phyloP scores from a whole-genome alignment of 2,329 filamentous ascomycete species.

The Cercospora nicotianae region DNA sequence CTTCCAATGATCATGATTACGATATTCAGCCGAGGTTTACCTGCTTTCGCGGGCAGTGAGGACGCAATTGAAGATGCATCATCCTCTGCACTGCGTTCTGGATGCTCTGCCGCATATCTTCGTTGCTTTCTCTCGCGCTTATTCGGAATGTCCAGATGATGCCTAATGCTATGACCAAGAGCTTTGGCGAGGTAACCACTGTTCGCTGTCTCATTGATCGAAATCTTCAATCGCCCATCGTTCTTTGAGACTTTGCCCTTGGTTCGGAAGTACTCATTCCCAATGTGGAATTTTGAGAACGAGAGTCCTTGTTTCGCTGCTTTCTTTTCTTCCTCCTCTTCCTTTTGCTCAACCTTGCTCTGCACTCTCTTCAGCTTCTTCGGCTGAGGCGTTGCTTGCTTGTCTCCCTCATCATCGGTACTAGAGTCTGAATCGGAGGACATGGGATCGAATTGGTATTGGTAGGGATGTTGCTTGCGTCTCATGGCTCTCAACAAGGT shows the following conservation, averaged over 20 bases:
- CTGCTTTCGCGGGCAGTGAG: conserved; percentile 28
- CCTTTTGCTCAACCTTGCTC: conserved; percentile 18
- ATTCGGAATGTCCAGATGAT: conserved; percentile 48
- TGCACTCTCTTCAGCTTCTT: conserved; percentile 1
- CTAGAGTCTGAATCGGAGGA: conserved; percentile 33
- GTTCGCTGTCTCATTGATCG: conserved; percentile 68
- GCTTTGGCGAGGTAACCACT: conserved; percentile 73
- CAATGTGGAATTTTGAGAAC: conserved; percentile 60
- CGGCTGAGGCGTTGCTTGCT: conserved; percentile 8
- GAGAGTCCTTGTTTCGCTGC: conserved; percentile 25
- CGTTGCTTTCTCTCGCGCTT: conserved; percentile 37
- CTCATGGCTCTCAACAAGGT: conserved; percentile 30
- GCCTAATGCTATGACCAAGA: conserved; percentile 63
- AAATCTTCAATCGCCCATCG: conserved; percentile 71
- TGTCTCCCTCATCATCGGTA: conserved; percentile 35
- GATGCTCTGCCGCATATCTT: conserved; percentile 30
- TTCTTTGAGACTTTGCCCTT: conserved; percentile 64
- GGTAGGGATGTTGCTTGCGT: conserved; percentile 24
- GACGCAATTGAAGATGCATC: conserved; percentile 32
- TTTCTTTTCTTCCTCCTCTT: conserved; percentile 19
- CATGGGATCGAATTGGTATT: conserved; percentile 35
- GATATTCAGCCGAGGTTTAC: conserved; percentile 65
- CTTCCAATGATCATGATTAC: conserved; percentile 82
- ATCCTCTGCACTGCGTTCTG: conserved; percentile 17
- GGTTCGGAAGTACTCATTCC: conserved; percentile 65